Percentiles rank a stretch among this genome's conserved stretches.
These are phyloP conservation scores for Aspergillus chevalieri DNA, from an alignment of 2,329 filamentous ascomycete genomes.

Conservation along the genomic window DNA sequence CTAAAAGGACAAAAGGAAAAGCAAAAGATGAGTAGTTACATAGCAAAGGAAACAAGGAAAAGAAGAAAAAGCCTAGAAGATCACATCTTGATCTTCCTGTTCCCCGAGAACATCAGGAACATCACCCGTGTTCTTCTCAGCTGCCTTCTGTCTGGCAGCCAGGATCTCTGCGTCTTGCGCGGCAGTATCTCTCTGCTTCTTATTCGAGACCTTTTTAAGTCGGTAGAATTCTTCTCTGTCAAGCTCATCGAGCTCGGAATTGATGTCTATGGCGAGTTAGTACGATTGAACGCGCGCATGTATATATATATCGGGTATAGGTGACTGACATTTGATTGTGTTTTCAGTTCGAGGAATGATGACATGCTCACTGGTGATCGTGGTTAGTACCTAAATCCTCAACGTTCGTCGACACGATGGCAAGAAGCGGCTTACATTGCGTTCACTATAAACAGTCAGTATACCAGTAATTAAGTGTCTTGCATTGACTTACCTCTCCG, in stretches of 20 bases:
- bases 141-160: constrained; percentile 36
- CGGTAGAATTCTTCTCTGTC: constrained; percentile 98
- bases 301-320: neutral
- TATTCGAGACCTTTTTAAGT: constrained; percentile 86
- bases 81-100: constrained; percentile 76
- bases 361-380: constrained; percentile 46
- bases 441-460: constrained; percentile 59
- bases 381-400: constrained; percentile 9
- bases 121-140: constrained; percentile 31
- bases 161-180: constrained; percentile 69
- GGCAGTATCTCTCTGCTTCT: constrained; percentile 73
- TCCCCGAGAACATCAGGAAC: constrained; percentile 63
- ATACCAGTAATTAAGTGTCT: neutral
- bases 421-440: constrained; percentile 62
- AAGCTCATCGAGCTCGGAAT: constrained; percentile 93
- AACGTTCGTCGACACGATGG: neutral
- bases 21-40: constrained; percentile 14
- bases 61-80: constrained; percentile 55
- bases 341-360: constrained; percentile 98
- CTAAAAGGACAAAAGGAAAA: constrained; percentile 6
- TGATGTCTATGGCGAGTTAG: constrained; percentile 61
- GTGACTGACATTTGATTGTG: constrained; percentile 81
- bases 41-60: constrained; percentile 2
- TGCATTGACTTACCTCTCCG: constrained; percentile 61
- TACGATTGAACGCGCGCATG: too few relatives aligned